Base-by-base conservation (phyloP, 306 rosid genomes). In the Astragalus glycyphyllos region DNA sequence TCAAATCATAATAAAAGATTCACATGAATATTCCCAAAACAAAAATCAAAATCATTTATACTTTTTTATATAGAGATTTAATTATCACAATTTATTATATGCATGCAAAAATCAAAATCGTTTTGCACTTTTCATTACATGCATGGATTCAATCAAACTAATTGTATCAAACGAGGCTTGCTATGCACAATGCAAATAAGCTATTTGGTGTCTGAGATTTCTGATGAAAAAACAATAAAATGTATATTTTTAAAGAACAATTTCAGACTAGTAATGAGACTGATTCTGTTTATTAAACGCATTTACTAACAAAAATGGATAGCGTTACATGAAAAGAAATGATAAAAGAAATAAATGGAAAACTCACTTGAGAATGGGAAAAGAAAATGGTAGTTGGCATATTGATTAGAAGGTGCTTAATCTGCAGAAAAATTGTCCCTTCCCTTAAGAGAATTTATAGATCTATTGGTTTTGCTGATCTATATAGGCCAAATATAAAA, bases 331-430 rank as follows among this genome's bases (percentile, higher is more conserved):
- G 15, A 0, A 11, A 55, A 65, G 6, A 42, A 7, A 17, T 7
- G 41, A n/a, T 13, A 2, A 0, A 23, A 47, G 34, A 73, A 56
- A 37, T 35, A 7, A 31, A 26, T 26, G 3, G 31, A 26, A 63
- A 63, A 55, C 85, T 68, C 45, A 77, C 82, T 5, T 31, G 65
- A 59, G 54, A 68, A 71, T 31, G 65, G 65, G 54, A 68, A 71
- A 2, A 40, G 60, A 14, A 61, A 58, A 37, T 41, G 66, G 65
- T 32, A 38, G 65, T 44, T 12, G 76, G 79, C 68, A 74, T 76
- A 55, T 53, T 15, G 53, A 13, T 1, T n/a, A 54, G 68, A 58
- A 32, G 59, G 62, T 49, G 78, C 11, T 56, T 26, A 54, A 40
- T 75, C 46, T 55, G 77, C 70, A 65, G 53, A 60, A 41, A 65